Evolutionary conservation across 208 protist genomes (phyloP).

Genomic region (Leishmania lainsoni): DNA sequence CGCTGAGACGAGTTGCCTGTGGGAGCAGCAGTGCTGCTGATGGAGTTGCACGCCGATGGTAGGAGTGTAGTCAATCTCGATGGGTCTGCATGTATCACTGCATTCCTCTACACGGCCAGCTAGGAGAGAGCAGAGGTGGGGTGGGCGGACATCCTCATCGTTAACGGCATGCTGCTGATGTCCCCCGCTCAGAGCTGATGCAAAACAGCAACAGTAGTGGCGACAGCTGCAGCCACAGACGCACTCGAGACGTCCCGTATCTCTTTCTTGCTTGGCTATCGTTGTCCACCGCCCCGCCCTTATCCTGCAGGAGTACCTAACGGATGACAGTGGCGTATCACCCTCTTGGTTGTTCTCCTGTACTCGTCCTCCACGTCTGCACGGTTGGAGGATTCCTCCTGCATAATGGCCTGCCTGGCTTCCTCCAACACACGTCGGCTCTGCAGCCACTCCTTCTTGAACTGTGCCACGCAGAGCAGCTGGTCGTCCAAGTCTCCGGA

Average conservation of each 20-base stretch:
- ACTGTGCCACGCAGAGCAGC: conserved; percentile 76
- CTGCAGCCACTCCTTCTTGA: conserved; percentile 87
- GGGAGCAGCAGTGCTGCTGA: neutral
- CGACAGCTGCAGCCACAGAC: neutral
- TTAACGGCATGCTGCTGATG: neutral
- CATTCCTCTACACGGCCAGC: neutral
- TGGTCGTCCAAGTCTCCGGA: conserved; percentile 71
- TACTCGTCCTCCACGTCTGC: conserved; percentile 38
- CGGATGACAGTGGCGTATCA: conserved; percentile 37
- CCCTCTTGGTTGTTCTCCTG: conserved; percentile 23
- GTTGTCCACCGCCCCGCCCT: neutral
- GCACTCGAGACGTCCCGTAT: neutral
- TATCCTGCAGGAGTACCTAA: neutral
- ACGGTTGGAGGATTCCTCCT: conserved; percentile 35
- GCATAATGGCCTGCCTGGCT: conserved; percentile 56
- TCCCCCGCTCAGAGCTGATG: neutral
- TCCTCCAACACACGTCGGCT: conserved; percentile 61
- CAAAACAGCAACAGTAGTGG: neutral
- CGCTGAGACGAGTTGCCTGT: neutral
- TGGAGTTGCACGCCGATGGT: neutral
- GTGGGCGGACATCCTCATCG: neutral
- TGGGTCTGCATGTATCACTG: neutral
- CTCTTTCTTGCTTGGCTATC: neutral
- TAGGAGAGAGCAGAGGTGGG: neutral
- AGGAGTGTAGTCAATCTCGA: neutral